Conservation (phyloP, 2,329 filamentous ascomycete genomes). For the Paecilomyces niveus region DNA sequence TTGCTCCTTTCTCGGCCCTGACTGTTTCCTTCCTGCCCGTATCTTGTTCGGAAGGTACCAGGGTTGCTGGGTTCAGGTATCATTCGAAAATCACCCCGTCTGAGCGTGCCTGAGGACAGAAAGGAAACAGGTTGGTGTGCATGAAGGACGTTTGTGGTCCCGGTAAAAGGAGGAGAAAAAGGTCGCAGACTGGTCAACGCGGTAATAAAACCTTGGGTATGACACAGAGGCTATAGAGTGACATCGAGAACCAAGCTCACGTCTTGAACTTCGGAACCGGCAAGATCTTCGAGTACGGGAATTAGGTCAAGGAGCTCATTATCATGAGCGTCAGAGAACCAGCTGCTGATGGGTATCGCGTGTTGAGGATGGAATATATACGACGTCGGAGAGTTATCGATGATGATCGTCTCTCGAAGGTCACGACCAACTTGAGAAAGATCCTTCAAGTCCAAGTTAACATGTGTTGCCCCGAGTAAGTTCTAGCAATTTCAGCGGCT, state of each 20-base stretch:
- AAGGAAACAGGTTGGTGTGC: background rate
- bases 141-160: background rate
- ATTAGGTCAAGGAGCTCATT: conserved; percentile 97
- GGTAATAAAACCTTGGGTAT: conserved; percentile 19
- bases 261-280: conserved; percentile 79
- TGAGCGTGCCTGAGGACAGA: conserved; percentile 1
- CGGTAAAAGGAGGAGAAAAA: background rate
- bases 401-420: conserved; percentile 96
- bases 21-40: conserved; percentile 1
- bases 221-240: conserved; percentile 46
- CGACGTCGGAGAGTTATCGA: conserved; percentile 97
- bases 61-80: background rate
- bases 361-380: conserved; percentile 99
- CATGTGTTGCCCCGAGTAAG: background rate
- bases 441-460: conserved; percentile 48
- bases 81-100: background rate
- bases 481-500: conserved; percentile 3
- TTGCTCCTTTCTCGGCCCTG: conserved; percentile 3
- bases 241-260: conserved; percentile 98
- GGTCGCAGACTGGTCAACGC: conserved; percentile 18
- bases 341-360: conserved; percentile 97
- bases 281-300: conserved; percentile 94
- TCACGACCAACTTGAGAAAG: conserved; percentile 94
- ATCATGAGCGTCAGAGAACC: conserved; percentile 99
- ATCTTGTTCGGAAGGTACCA: background rate